Evolutionary conservation across 164 flowering plant species (phyloP), one percentile per base, ranked within the genome.

Genomic region (Buxus sempervirens): DNA sequence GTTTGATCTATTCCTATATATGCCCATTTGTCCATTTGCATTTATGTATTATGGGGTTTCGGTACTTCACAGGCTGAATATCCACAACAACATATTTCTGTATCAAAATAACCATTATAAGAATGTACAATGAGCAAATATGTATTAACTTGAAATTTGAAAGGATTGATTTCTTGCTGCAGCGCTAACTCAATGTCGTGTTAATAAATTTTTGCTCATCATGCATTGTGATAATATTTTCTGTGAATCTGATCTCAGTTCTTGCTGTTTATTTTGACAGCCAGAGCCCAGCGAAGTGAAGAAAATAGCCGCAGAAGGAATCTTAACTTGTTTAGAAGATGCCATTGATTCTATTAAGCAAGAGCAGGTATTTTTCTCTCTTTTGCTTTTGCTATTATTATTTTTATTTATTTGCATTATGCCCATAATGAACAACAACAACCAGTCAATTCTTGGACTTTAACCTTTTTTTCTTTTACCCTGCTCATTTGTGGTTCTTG

Each of bases 301-400:
- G 79, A 81, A 82, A 65, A 82, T 95, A 73, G 97, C 97, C 56
- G 87, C 89, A 42, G 87, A 85, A 78, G 99, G 99, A 60, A 84
- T 95, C 75, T 72, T 95, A 51, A 89, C 92, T 24, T 92, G 96
- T 80, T 80, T 95, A 75, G 90, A 90, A 73, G 99, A 95, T 82
- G 89, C 90, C 41, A 90, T 95, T 76, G 90, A 86, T 64, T 82
- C 88, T 77, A 86, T 95, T 23, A 79, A 86, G 67, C 81, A 95
- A 69, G 84, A 88, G 36, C 82, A 86, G 90, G 99, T 90, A 76
- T 22, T 51, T 38, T 54, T 22, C 23, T 48, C 10, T 13, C 24
- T 15, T 15, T 32, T 32, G 5, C 38, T 32, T n/a, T n/a, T n/a
- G n/a, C n/a, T n/a, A n/a, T n/a, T 32, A 7, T 38, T 54, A 22